Base-by-base conservation (phyloP, 352 stramenopile genomes). In the Phytophthora pluvialis region DNA sequence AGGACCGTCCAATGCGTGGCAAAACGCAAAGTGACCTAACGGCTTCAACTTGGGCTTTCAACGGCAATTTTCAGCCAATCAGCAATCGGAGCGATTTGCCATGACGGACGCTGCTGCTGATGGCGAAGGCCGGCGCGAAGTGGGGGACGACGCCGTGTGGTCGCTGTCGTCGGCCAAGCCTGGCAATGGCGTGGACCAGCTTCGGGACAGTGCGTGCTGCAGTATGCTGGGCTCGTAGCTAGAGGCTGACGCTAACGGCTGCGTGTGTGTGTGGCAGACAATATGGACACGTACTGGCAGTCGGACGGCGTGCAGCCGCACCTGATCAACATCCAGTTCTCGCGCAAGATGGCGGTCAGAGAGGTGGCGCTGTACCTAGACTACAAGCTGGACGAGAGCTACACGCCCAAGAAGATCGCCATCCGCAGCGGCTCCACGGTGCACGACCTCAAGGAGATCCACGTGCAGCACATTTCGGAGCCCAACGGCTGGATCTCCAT, bases 281-380 rank as follows among this genome's bases (percentile, higher is more conserved):
- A 88, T 62, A 75, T 96, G 33, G 95, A 99, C 65, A 99, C 97
- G 5, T 99, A 99, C 71, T 99, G 97, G 97, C 97, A 99, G 73
- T 98, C 88, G 57, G 89, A 97, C 60, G 89, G 89, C 36, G 72
- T 83, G 15, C 96, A 99, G 73, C 97, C 97, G 26, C 97, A 99
- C 67, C 81, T 98, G 47, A 98, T 99, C 72, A 99, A 98, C 78
- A 95, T 99, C 51, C 95, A 99, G 76, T 99, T 99, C 76, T 83
- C 90, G 50, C 88, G 91, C 67, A 98, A 98, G 67, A 95, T 95
- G 73, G 90, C 89, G 5, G 81, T 99, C 16, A 90, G 83, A 16
- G 93, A 98, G 67, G 83, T 99, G 32, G 91, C 93, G 29, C 68
- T 99, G n/a, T 99, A 99, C 68, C 78, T 99, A 13, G 96, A 99